phyloP scores from a whole-genome alignment of 2,329 filamentous ascomycete species.

The Fusarium illudens region DNA sequence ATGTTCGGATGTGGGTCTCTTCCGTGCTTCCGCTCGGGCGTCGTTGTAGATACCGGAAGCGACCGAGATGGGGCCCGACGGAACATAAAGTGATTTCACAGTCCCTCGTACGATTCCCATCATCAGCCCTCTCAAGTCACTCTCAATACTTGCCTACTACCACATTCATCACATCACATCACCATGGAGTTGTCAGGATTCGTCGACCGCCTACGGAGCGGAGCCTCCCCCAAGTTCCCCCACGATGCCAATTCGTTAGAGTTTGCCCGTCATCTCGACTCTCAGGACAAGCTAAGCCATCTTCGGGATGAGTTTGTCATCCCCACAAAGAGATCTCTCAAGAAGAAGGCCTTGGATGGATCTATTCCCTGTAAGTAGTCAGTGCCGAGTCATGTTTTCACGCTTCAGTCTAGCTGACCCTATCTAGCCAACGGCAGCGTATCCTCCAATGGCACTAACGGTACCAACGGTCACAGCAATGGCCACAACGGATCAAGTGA shows the following conservation, averaged over 20 bases:
- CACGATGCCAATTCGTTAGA: constrained; percentile 55
- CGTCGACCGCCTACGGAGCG: constrained; percentile 53
- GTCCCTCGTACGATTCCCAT: constrained; percentile 42
- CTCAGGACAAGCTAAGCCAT: constrained; percentile 65
- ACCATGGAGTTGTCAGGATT: constrained; percentile 54
- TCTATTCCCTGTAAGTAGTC: constrained; percentile 50
- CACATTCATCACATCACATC: constrained; percentile 19
- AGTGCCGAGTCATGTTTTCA: too few species aligned
- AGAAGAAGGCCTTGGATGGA: constrained; percentile 65
- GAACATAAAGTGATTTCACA: constrained; percentile 43
- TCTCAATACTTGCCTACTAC: neutral
- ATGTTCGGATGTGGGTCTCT: constrained; percentile 42
- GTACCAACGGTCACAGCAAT: constrained; percentile 31
- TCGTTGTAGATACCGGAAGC: neutral
- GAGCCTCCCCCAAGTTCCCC: constrained; percentile 56
- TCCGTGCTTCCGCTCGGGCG: constrained; percentile 20
- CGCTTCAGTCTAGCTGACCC: neutral
- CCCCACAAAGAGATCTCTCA: constrained; percentile 76
- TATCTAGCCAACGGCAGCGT: constrained; percentile 8
- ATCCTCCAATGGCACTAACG: constrained; percentile 26
- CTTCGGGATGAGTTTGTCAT: constrained; percentile 79
- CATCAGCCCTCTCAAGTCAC: neutral
- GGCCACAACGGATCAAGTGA: constrained; percentile 35
- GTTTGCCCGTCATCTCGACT: constrained; percentile 64
- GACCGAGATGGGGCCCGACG: constrained; percentile 18